phyloP scores from a whole-genome alignment of 1,139 yeast genomes.

The Meyerozyma guilliermondii region DNA sequence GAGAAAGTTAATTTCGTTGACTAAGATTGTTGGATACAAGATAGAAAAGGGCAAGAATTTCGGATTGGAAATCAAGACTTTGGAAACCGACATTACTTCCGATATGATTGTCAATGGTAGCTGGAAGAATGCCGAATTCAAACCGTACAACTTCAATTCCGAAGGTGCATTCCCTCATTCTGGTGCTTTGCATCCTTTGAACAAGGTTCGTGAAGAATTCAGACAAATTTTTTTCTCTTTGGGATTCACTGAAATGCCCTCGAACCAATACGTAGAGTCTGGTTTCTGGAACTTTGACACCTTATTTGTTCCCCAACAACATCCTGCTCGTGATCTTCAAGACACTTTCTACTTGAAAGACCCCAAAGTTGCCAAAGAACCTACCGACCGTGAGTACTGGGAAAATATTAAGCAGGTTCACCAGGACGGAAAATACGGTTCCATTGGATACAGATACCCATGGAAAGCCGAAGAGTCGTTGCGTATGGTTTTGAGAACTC shows the following conservation, averaged over 20 bases:
- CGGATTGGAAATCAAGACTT: slow-evolving; percentile 69
- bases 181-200: slow-evolving; percentile 95
- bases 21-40: slow-evolving; percentile 71
- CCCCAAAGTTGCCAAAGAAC: slow-evolving; percentile 74
- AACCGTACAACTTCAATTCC: slow-evolving; percentile 92
- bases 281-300: slow-evolving; percentile 99
- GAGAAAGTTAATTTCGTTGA: slow-evolving; percentile 75
- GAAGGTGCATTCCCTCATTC: slow-evolving; percentile 84
- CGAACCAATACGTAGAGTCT: slow-evolving; percentile 94
- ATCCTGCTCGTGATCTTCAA: slow-evolving; percentile 98
- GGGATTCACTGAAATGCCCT: slow-evolving; percentile 99
- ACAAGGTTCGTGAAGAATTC: slow-evolving; percentile 95
- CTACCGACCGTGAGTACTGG: slow-evolving; percentile 76
- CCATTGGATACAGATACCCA: slow-evolving; percentile 97
- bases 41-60: slow-evolving; percentile 81
- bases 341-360: slow-evolving; percentile 97
- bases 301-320: slow-evolving; percentile 96
- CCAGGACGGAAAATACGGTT: slow-evolving; percentile 85
- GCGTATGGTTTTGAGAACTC: slow-evolving; percentile 92
- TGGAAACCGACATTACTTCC: slow-evolving; percentile 90
- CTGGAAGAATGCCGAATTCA: slow-evolving; percentile 83
- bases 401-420: slow-evolving; percentile 78
- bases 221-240: slow-evolving; percentile 94
- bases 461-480: slow-evolving; percentile 91
- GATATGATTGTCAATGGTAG: slow-evolving; percentile 81